Percentiles rank a stretch among this genome's conserved stretches.
Conservation (phyloP, 129 eudicot genomes). For the Escallonia rubra region DNA sequence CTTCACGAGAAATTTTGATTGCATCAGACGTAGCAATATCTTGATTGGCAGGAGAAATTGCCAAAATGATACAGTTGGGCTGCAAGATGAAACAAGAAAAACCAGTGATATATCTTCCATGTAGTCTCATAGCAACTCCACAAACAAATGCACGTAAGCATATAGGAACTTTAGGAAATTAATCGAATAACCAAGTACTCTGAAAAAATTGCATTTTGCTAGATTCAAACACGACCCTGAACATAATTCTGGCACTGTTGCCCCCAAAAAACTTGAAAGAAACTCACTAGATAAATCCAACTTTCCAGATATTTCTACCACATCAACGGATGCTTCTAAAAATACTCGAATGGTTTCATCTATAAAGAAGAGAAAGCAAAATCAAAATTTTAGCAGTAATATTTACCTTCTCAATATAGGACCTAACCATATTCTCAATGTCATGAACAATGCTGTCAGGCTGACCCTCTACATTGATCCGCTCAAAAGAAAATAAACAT, state of each 20-base stretch:
- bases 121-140: not conserved
- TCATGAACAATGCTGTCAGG: slow-evolving; percentile 78
- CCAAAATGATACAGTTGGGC: slow-evolving; percentile 97
- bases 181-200: too few species aligned
- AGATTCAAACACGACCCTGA: too few species aligned
- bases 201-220: too few species aligned
- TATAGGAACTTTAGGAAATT: too few species aligned
- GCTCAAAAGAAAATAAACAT: not conserved
- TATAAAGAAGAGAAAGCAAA: too few species aligned
- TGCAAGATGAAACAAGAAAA: slow-evolving; percentile 35
- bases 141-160: not conserved
- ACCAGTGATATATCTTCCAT: not conserved
- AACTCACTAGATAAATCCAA: too few species aligned
- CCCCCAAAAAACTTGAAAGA: too few species aligned
- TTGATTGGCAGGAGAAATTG: slow-evolving; percentile 98
- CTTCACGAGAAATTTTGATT: slow-evolving; percentile 89
- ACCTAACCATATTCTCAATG: slow-evolving; percentile 88
- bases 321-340: too few species aligned
- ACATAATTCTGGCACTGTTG: too few species aligned
- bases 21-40: slow-evolving; percentile 99
- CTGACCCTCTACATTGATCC: slow-evolving; percentile 68
- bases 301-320: too few species aligned
- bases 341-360: too few species aligned
- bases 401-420: slow-evolving; percentile 87
- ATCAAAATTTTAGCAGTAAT: not conserved